Evolutionary conservation across 73 alveolate species (phyloP).

Genomic region (Loxodes magnus): DNA sequence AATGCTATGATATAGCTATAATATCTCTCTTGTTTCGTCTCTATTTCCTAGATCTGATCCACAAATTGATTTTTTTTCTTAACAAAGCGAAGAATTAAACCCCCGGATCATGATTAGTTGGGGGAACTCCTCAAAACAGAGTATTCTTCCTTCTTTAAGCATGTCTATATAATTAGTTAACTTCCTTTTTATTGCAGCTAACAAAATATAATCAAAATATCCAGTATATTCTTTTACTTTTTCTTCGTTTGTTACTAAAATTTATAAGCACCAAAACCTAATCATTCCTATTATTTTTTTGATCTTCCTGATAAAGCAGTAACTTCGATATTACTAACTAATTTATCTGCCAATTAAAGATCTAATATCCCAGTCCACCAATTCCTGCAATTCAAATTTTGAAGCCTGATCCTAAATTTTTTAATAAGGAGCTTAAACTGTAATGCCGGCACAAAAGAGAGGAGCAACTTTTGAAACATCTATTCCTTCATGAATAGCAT

Average conservation of each 20-base stretch:
- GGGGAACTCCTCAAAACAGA: slow-evolving; percentile 41
- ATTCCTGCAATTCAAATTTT: slow-evolving; percentile 53
- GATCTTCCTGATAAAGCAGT: slow-evolving; percentile 48
- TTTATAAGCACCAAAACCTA: slow-evolving; percentile 54
- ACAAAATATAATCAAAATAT: slow-evolving; percentile 33
- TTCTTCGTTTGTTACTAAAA: slow-evolving; percentile 29
- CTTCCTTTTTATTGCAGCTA: slow-evolving; percentile 23
- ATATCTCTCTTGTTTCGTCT: slow-evolving; percentile 17
- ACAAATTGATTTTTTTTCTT: neutral
- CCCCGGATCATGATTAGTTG: slow-evolving; percentile 15
- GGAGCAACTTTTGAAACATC: slow-evolving; percentile 43
- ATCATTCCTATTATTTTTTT: slow-evolving; percentile 36
- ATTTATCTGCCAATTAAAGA: slow-evolving; percentile 36
- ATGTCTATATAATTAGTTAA: slow-evolving; percentile 15
- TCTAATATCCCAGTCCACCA: slow-evolving; percentile 73
- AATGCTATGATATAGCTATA: slow-evolving; percentile 20
- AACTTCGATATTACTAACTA: slow-evolving; percentile 43
- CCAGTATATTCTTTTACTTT: slow-evolving; percentile 30
- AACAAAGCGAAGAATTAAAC: slow-evolving; percentile 19
- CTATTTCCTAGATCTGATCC: neutral
- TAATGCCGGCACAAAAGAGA: slow-evolving; percentile 63
- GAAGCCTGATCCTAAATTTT: slow-evolving; percentile 36
- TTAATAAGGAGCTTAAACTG: slow-evolving; percentile 51
- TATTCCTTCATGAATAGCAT: slow-evolving; percentile 34
- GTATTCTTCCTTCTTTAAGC: slow-evolving; percentile 25